Base-by-base conservation (phyloP, 176 grass and related monocot genomes). In the Ensete glaucum region DNA sequence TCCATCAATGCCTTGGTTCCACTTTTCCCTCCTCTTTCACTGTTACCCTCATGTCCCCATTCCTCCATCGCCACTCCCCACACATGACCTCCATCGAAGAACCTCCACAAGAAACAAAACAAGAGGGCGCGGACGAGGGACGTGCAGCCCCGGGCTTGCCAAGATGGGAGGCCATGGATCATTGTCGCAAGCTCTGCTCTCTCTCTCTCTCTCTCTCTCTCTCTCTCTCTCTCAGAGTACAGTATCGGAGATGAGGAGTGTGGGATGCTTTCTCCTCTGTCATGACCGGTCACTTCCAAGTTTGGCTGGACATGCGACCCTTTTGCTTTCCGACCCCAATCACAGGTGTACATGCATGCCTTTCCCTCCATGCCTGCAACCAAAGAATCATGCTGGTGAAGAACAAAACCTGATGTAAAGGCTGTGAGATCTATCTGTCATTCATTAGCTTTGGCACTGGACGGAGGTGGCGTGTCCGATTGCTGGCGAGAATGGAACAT, bases 281-380 rank as follows among this genome's bases (percentile, higher is more conserved):
- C 54, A 76, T 76, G 73, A 76, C 58, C 13, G 48, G 56, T 62
- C 73, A 50, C 56, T 60, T 76, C 73, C 73, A n/a, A n/a, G 25
- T 50, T 76, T 62, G 29, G 56, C 73, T 76, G 59, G 25, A 76
- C 55, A 62, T 60, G 71, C 56, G 9, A 11, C 9, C 27, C 23
- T 54, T 76, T 55, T 56, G 23, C 53, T 53, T 19, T 29, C 72
- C 72, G 1, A 56, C 25, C 22, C 72, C 72, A 74, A 51, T 53
- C 54, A 74, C 72, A 57, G 7, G 56, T 13, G 13, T 21, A 27
- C 14, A 55, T 24, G 25, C 23, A 19, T 11, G 29, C 21, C 13
- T 9, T 27, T 54, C 72, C 24, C 53, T 55, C 72, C 72, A 57
- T 29, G 72, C 13, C 22, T 54, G n/a, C 20, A 74, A 27, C 26